Percentiles rank a stretch among this genome's conserved stretches.
phyloP scores from a whole-genome alignment of 1,284 basidiomycete genomes.

The Fomitopsis pinicola region DNA sequence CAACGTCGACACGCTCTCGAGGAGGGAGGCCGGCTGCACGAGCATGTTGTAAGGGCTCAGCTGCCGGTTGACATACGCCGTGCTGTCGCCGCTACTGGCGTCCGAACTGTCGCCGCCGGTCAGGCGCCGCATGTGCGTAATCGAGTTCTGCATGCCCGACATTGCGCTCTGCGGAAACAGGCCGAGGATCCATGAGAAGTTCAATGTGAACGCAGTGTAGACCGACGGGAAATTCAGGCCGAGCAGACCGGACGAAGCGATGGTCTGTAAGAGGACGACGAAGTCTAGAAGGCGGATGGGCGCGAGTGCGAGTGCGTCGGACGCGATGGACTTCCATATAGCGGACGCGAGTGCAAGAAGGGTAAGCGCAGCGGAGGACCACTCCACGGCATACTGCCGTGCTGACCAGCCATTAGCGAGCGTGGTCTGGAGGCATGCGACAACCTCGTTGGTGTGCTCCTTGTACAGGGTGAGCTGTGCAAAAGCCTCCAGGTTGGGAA shows the following conservation, averaged over 20 bases:
- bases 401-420: slow-evolving; percentile 89
- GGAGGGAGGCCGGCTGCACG: slow-evolving; percentile 8
- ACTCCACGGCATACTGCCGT: slow-evolving; percentile 71
- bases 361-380: slow-evolving; percentile 71
- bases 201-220: slow-evolving; percentile 77
- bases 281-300: slow-evolving; percentile 75
- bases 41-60: slow-evolving; percentile 71
- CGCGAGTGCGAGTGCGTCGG: slow-evolving; percentile 38
- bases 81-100: slow-evolving; percentile 50
- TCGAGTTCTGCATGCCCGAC: slow-evolving; percentile 69
- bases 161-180: slow-evolving; percentile 60
- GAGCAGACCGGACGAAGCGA: slow-evolving; percentile 64
- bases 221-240: slow-evolving; percentile 84
- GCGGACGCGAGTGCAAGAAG: slow-evolving; percentile 67
- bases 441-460: slow-evolving; percentile 61
- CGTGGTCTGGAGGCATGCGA: slow-evolving; percentile 89
- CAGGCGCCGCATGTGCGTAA: slow-evolving; percentile 74
- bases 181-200: slow-evolving; percentile 88
- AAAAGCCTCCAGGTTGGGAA: slow-evolving; percentile 91
- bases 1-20: slow-evolving; percentile 10
- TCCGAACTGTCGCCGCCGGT: slow-evolving; percentile 78
- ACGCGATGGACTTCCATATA: slow-evolving; percentile 56
- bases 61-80: slow-evolving; percentile 75
- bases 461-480: slow-evolving; percentile 79
- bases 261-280: slow-evolving; percentile 78